phyloP scores from a whole-genome alignment of 2,329 filamentous ascomycete species.

The Sarocladium oryzae region DNA sequence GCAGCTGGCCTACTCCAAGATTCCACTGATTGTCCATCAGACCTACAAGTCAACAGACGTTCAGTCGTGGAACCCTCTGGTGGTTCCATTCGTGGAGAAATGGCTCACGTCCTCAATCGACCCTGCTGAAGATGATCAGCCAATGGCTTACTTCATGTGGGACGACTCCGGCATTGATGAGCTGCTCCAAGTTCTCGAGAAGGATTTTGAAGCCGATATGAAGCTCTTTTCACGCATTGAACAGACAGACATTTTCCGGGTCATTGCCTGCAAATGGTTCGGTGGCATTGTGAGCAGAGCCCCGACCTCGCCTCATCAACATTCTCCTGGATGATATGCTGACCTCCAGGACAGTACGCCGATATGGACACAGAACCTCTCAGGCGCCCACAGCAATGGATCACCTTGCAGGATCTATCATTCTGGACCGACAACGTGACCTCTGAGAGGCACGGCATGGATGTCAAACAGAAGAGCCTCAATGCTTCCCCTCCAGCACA shows the following conservation, averaged over 20 bases:
- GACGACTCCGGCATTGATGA: conserved; percentile 15
- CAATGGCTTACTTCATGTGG: conserved; percentile 21
- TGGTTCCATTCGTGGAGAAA: conserved; percentile 17
- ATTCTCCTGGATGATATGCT: background rate
- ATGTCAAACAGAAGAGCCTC: background rate
- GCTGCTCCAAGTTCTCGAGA: conserved; percentile 16
- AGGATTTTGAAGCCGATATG: conserved; percentile 14
- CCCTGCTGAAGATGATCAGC: conserved; percentile 5
- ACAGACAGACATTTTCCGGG: conserved; percentile 18
- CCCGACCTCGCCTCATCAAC: background rate
- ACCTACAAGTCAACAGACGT: conserved; percentile 15
- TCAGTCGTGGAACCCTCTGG: conserved; percentile 13
- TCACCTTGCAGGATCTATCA: conserved; percentile 15
- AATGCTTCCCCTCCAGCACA: background rate
- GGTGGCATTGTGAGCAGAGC: conserved; percentile 21
- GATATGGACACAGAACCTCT: conserved; percentile 20
- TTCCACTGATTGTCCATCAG: conserved; percentile 19
- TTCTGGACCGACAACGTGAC: conserved; percentile 16
- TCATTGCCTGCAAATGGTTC: conserved; percentile 17
- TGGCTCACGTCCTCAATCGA: conserved; percentile 16
- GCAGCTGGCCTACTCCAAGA: conserved; percentile 17
- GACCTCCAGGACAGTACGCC: conserved; percentile 15
- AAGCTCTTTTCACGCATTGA: conserved; percentile 16
- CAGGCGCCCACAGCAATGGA: conserved; percentile 16
- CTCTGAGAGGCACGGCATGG: conserved; percentile 13